Conservation (phyloP, 495 filamentous ascomycete genomes). For the Opeltia flavorubescens region DNA sequence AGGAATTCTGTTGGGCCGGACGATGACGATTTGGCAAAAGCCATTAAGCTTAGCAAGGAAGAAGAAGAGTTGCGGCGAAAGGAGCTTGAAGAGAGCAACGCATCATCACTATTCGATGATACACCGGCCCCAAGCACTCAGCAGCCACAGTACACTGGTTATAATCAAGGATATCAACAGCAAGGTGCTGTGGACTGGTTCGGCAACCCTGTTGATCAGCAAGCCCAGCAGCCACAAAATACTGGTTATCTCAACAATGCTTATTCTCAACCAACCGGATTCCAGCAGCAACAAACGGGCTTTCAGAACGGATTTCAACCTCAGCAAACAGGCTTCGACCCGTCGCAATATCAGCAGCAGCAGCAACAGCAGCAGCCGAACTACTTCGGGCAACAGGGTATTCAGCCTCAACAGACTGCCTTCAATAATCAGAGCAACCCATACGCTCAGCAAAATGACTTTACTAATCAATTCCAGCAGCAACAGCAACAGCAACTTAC, state of each 20-base stretch:
- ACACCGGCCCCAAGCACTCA: constrained; percentile 42
- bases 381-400: constrained; percentile 34
- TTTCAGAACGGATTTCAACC: constrained; percentile 50
- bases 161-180: constrained; percentile 95
- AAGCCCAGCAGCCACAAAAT: constrained; percentile 54
- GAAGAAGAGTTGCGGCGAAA: constrained; percentile 79
- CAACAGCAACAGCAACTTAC: constrained; percentile 42
- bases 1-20: constrained; percentile 33
- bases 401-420: constrained; percentile 60
- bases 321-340: constrained; percentile 48
- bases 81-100: constrained; percentile 83
- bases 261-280: constrained; percentile 60
- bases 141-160: constrained; percentile 67
- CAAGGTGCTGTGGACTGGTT: constrained; percentile 91
- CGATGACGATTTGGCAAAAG: constrained; percentile 75
- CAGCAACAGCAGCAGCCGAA: constrained; percentile 39
- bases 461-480: constrained; percentile 33
- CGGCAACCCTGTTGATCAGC: constrained; percentile 74
- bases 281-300: constrained; percentile 49
- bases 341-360: constrained; percentile 38
- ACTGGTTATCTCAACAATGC: constrained; percentile 78
- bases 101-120: constrained; percentile 77
- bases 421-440: constrained; percentile 53
- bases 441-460: constrained; percentile 43
- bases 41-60: constrained; percentile 90